Base-by-base conservation (phyloP, 441 rosid genomes). In the Macaranga tanarius region DNA sequence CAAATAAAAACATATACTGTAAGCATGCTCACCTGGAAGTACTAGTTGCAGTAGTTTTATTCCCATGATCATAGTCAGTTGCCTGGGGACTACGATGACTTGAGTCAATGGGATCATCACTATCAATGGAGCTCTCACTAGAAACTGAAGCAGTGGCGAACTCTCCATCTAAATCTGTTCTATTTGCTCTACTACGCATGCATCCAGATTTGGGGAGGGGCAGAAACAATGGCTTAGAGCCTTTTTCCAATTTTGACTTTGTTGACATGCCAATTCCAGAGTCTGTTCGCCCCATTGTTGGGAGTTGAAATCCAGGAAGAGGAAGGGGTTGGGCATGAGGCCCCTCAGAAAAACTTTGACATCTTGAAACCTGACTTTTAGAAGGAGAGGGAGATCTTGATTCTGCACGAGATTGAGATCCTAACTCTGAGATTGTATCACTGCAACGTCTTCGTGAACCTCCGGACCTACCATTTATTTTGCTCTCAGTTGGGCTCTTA, bases 291-390 rank as follows among this genome's bases (percentile, higher is more conserved):
- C 77, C 83, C 54, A 82, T 84, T 68, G 75, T 62, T 61, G 81
- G 84, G 62, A 79, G 77, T 69, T 76, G 77, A 75, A 76, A 62
- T 44, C 76, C 82, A 73, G 95, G 95, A 79, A 88, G 85, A 4
- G 95, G 95, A 70, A 90, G 92, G 20, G 95, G 92, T 62, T 88
- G 95, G 16, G 92, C 87, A 75, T 40, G 81, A 60, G 86, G 70
- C 78, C 88, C 83, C 66, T 78, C 89, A 47, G 67, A 71, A 79
- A 90, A 90, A 77, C 89, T 90, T 79, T 86, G 95, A 75, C 88
- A 81, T 76, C 90, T 84, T 25, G 77, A 77, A 42, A 88, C 95
- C 73, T 82, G 70, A 10, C 22, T 55, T 71, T 85, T 90, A 48
- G 87, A 78, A 75, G 92, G 95, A 13, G 92, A 88, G 31, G 88